Evolutionary conservation across 192 early-diverging fungal genomes (phyloP), one percentile per base, ranked within the genome.

Genomic region (Rhizoclosmatium globosum): DNA sequence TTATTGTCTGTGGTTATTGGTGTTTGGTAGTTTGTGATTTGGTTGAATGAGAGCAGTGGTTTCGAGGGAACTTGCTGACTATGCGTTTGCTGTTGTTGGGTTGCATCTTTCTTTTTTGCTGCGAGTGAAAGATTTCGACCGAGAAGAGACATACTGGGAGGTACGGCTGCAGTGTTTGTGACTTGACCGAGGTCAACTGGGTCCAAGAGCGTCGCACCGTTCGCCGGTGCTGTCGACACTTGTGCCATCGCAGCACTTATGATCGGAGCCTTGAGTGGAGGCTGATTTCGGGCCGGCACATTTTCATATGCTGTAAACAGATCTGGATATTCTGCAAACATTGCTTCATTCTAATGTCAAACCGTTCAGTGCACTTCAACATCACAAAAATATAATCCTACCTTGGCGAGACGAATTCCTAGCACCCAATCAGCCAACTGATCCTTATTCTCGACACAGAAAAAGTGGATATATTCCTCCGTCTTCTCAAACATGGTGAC

Each of bases 401-500:
- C 93, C 88, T 92, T 94, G 45, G 91, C 89, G 60, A 86, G 79
- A 45, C 93, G 83, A 64, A 95, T 85, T 21, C 92, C 88, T 1
- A 89, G 79, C 2, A 94, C 86, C 94, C 94, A 95, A 80, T 94
- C 92, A 68, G 87, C 87, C 61, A 93, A 81, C 21, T 89, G 87
- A 21, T 91, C 92, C 19, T 87, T 74, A 56, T 86, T 83, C 4
- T 93, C 92, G 0, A 89, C 88, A 70, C 92, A 91, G n/a, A 95
- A 69, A 77, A 87, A 93, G 57, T 90, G 87, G 45, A 94, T 87
- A 67, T 95, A 96, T 78, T 98, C 95, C 39, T 91, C 86, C 61
- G 94, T 91, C 79, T 92, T 94, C 78, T 96, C 93, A 86, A 95
- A 96, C 77, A 93, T 88, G 42, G 90, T 85, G 41, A 93, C 83